Evolutionary conservation across 352 stramenopile species (phyloP).

Genomic region (Pythium coloratum): DNA sequence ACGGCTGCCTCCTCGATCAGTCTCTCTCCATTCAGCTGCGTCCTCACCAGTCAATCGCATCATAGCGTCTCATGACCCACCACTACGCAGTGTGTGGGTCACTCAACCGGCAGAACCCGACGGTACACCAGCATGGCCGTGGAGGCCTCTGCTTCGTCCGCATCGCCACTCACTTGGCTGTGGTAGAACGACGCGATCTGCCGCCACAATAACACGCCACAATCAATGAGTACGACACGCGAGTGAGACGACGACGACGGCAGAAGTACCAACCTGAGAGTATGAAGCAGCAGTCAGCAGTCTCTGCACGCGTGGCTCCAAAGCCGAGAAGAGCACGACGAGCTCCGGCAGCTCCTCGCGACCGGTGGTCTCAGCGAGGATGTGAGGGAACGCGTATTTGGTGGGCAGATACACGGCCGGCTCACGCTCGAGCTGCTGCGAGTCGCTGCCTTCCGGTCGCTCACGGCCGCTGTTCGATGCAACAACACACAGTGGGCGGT

Average conservation of each 20-base stretch:
- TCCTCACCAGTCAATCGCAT: not conserved
- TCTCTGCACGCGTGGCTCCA: constrained; percentile 43
- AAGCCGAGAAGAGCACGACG: constrained; percentile 66
- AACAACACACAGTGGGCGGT: not conserved
- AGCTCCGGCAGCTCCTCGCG: constrained; percentile 51
- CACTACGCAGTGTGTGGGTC: not conserved
- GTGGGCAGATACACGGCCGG: constrained; percentile 50
- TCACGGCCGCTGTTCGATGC: constrained; percentile 51
- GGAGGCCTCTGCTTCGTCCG: constrained; percentile 54
- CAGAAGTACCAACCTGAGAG: constrained; percentile 34
- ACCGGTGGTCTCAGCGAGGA: constrained; percentile 18
- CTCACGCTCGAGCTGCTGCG: constrained; percentile 61
- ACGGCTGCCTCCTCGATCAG: not conserved
- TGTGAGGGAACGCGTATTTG: constrained; percentile 49
- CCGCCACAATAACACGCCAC: not conserved
- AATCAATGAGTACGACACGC: not conserved
- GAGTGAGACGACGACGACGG: not conserved
- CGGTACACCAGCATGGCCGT: constrained; percentile 71
- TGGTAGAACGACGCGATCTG: constrained; percentile 64
- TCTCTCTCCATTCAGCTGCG: not conserved
- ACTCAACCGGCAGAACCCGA: constrained; percentile 16
- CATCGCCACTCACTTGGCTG: constrained; percentile 70
- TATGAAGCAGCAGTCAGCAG: constrained; percentile 45
- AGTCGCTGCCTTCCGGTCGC: constrained; percentile 58
- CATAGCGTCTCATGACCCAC: too few species aligned